Conservation (phyloP, 495 filamentous ascomycete genomes). For the Daldinia vernicosa region DNA sequence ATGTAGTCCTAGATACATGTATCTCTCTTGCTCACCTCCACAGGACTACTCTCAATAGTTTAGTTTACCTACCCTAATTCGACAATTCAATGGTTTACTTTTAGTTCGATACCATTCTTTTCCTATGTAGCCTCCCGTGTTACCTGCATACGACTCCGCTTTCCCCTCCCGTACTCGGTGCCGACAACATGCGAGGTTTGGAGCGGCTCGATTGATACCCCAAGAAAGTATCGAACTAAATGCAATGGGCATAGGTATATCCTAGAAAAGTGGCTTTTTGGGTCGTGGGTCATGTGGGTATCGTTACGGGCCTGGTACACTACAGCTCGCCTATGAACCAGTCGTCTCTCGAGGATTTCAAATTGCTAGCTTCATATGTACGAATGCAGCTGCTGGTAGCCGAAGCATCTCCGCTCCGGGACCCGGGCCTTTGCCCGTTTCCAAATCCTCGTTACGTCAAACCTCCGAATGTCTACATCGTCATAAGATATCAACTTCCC, state of each 20-base stretch:
- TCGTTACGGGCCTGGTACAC: constrained; percentile 2
- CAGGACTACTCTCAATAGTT: not conserved
- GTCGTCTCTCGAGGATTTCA: constrained; percentile 37
- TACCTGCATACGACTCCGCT: constrained; percentile 26
- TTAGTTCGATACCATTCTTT: not conserved
- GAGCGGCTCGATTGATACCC: not conserved
- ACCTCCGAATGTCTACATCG: constrained; percentile 27
- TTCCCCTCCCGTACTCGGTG: constrained; percentile 26
- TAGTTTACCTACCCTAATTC: not conserved
- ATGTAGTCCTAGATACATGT: not conserved
- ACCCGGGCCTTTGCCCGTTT: constrained; percentile 22
- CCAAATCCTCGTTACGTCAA: constrained; percentile 29
- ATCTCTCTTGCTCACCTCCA: not conserved
- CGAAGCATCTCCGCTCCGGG: constrained; percentile 22
- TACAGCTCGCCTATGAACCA: constrained; percentile 26
- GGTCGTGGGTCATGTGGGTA: constrained; percentile 10
- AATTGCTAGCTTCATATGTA: constrained; percentile 15
- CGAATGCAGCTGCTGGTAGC: not conserved
- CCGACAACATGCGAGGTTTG: constrained; percentile 5
- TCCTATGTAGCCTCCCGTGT: not conserved
- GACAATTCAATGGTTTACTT: not conserved
- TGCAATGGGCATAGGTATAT: constrained; percentile 17
- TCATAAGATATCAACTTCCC: constrained; percentile 13
- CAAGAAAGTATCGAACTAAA: constrained; percentile 13
- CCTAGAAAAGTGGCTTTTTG: not conserved